Evolutionary conservation across 768 basidiomycete genomes (phyloP).

Genomic region (Cystobasidium ongulense): DNA sequence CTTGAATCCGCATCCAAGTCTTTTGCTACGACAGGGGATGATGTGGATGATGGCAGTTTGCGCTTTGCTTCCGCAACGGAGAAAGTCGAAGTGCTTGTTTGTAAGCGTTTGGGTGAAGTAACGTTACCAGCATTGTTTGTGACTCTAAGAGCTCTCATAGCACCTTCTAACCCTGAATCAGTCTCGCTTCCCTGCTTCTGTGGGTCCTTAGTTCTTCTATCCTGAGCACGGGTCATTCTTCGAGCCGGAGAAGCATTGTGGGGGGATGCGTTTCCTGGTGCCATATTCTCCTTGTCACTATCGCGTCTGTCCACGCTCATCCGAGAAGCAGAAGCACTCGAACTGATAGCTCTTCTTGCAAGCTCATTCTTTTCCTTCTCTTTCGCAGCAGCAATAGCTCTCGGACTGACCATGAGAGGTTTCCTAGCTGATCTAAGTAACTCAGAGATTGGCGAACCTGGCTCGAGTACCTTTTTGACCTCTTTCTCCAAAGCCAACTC

Average conservation of each 20-base stretch:
- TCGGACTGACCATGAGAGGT: slow-evolving; percentile 41
- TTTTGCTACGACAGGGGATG: not conserved
- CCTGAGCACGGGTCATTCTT: not conserved
- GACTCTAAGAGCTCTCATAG: slow-evolving; percentile 9
- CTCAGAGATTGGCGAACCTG: slow-evolving; percentile 86
- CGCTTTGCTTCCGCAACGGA: not conserved
- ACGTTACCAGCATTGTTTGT: slow-evolving; percentile 1
- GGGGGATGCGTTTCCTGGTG: not conserved
- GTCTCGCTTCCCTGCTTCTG: not conserved
- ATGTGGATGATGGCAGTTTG: slow-evolving; percentile 2
- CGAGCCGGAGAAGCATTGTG: slow-evolving; percentile 28
- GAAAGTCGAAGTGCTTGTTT: not conserved
- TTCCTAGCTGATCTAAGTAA: slow-evolving; percentile 54
- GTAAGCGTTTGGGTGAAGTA: not conserved
- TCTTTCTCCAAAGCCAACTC: slow-evolving; percentile 61
- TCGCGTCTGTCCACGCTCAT: not conserved
- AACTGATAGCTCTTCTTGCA: slow-evolving; percentile 1
- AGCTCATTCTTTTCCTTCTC: slow-evolving; percentile 28
- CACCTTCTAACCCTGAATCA: slow-evolving; percentile 8
- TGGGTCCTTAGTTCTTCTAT: not conserved
- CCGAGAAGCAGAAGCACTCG: not conserved
- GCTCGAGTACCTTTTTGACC: slow-evolving; percentile 91
- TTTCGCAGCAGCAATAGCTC: slow-evolving; percentile 23
- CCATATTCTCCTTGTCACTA: slow-evolving; percentile 14
- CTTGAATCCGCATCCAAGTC: not conserved